Percentiles rank a stretch among this genome's conserved stretches.
These are phyloP conservation scores for Mycosarcoma maydis DNA, from an alignment of 1,284 basidiomycete species.

Conservation along the genomic window DNA sequence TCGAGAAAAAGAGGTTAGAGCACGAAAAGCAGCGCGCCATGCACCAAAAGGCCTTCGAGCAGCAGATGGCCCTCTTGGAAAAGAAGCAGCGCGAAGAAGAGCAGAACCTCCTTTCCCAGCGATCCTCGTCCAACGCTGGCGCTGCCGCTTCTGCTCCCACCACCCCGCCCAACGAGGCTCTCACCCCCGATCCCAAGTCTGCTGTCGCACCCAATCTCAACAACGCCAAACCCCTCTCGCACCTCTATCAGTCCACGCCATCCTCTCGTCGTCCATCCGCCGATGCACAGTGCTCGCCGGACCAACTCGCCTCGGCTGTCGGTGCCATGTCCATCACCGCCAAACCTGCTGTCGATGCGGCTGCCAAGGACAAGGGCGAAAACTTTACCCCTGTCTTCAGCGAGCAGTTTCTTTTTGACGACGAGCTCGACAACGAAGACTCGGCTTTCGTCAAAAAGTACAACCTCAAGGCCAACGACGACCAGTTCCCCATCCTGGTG, in stretches of 20 bases:
- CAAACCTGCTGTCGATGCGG: slow-evolving; percentile 4
- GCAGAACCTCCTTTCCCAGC: slow-evolving; percentile 37
- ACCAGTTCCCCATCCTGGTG: slow-evolving; percentile 75
- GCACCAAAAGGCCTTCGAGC: slow-evolving; percentile 55
- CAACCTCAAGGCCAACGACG: slow-evolving; percentile 61
- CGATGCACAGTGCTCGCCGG: slow-evolving; percentile 9
- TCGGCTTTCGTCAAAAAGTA: slow-evolving; percentile 66
- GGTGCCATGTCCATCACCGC: slow-evolving; percentile 27
- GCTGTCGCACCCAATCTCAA: too few relatives aligned
- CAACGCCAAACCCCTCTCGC: too few relatives aligned
- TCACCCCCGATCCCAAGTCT: too few relatives aligned
- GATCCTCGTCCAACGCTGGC: slow-evolving; percentile 5
- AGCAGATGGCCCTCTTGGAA: slow-evolving; percentile 54
- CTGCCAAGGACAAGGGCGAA: slow-evolving; percentile 16
- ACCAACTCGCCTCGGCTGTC: slow-evolving; percentile 30
- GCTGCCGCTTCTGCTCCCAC: slow-evolving; percentile 41
- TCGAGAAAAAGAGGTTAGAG: slow-evolving; percentile 55
- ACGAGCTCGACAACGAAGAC: slow-evolving; percentile 64
- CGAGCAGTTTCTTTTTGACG: slow-evolving; percentile 64
- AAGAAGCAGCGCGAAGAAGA: slow-evolving; percentile 56
- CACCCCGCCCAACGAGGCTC: slow-evolving; percentile 40
- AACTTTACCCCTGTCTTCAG: slow-evolving; percentile 60
- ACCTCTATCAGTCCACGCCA: too few relatives aligned
- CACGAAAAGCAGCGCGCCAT: slow-evolving; percentile 55
- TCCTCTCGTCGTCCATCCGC: too few relatives aligned